phyloP scores from a whole-genome alignment of 2,329 filamentous ascomycete genomes.

The Penicillium hordei region DNA sequence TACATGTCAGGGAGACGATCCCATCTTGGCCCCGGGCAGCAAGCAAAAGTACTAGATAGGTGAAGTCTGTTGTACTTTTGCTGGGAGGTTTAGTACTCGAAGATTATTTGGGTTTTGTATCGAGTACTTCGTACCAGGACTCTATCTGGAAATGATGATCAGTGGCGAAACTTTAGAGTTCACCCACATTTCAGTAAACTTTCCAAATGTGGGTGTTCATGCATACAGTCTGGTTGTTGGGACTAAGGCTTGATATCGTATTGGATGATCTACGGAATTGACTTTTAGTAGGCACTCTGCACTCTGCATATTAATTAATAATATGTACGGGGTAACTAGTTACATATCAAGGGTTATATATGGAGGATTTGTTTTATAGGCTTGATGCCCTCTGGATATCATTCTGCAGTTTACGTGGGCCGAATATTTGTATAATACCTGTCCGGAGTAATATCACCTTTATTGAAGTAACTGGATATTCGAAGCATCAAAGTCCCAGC shows the following conservation, averaged over 20 bases:
- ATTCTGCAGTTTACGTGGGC: background rate
- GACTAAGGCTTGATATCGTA: background rate
- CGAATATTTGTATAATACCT: background rate
- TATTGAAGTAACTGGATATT: background rate
- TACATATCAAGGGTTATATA: background rate
- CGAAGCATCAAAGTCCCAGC: background rate
- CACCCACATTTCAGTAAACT: background rate
- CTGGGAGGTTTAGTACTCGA: background rate
- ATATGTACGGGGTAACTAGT: background rate
- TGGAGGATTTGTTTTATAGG: background rate
- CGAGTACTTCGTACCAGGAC: background rate
- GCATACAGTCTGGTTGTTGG: background rate
- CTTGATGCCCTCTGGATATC: background rate
- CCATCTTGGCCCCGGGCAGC: background rate
- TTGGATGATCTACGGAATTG: background rate
- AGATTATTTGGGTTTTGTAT: background rate
- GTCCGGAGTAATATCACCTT: too few species aligned
- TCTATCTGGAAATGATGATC: background rate
- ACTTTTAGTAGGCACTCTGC: background rate
- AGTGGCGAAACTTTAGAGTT: constrained; percentile 8
- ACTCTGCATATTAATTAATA: background rate
- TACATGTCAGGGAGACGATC: constrained; percentile 11
- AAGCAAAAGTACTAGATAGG: constrained; percentile 19
- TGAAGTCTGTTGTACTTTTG: constrained; percentile 17
- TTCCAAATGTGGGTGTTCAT: background rate